Evolutionary conservation across 2,329 filamentous ascomycete genomes (phyloP).

Genomic region (Davidsoniella virescens): DNA sequence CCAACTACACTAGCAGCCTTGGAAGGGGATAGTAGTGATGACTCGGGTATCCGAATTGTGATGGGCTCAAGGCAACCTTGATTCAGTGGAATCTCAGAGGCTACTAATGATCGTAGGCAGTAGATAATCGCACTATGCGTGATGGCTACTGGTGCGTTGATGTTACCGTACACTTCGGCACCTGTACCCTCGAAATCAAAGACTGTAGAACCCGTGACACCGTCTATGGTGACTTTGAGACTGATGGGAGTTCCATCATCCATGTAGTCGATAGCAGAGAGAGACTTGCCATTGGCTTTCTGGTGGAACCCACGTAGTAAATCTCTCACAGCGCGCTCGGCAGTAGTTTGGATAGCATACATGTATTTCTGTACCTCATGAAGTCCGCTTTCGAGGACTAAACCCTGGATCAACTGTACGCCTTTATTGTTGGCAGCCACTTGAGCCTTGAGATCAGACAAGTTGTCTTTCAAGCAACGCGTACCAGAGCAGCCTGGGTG

Average conservation of each 20-base stretch:
- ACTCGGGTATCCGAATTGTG: constrained; percentile 54
- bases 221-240: constrained; percentile 59
- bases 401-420: constrained; percentile 58
- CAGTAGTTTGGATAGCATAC: constrained; percentile 64
- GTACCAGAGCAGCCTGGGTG: constrained; percentile 65
- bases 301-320: constrained; percentile 55
- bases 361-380: constrained; percentile 73
- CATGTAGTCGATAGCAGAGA: constrained; percentile 65
- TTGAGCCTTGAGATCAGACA: constrained; percentile 71
- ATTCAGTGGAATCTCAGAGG: constrained; percentile 67
- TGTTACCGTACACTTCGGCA: constrained; percentile 63
- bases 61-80: constrained; percentile 68
- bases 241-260: constrained; percentile 67
- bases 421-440: constrained; percentile 75
- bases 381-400: constrained; percentile 66
- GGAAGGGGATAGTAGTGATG: constrained; percentile 58
- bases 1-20: constrained; percentile 67
- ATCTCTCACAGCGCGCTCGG: constrained; percentile 56
- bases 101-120: constrained; percentile 63
- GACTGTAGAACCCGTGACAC: constrained; percentile 56
- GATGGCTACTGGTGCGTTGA: constrained; percentile 68
- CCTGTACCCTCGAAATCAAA: constrained; percentile 74
- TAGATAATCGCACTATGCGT: constrained; percentile 82
- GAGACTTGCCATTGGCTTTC: constrained; percentile 52
- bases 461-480: constrained; percentile 60